A percentile compares a stretch with the other conserved stretches of the same genome.
phyloP scores from a whole-genome alignment of 1,139 yeast genomes.

The Saccharomyces hybrid region DNA sequence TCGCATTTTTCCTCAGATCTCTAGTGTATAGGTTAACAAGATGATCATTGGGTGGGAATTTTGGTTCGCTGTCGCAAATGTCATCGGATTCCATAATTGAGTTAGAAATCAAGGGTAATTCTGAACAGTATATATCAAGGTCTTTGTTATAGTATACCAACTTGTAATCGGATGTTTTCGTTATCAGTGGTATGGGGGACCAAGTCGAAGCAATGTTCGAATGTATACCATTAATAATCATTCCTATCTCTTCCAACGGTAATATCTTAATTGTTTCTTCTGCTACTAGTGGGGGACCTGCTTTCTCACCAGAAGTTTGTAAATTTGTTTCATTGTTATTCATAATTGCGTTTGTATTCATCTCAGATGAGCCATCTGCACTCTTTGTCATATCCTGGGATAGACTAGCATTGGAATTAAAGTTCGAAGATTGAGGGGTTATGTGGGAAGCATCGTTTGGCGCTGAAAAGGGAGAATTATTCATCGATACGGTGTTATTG shows the following conservation, averaged over 20 bases:
- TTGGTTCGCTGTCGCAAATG: conserved; percentile 18
- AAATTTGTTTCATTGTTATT: not conserved
- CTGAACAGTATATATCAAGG: conserved; percentile 49
- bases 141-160: conserved; percentile 53
- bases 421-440: conserved; percentile 5
- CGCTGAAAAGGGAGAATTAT: not conserved
- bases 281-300: not conserved
- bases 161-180: conserved; percentile 37
- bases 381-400: not conserved
- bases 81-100: conserved; percentile 29
- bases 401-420: not conserved
- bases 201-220: conserved; percentile 33
- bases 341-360: not conserved
- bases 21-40: conserved; percentile 20
- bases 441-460: conserved; percentile 8
- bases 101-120: conserved; percentile 42
- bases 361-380: not conserved
- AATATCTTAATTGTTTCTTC: conserved; percentile 24
- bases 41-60: conserved; percentile 27
- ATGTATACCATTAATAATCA: conserved; percentile 31
- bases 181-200: conserved; percentile 49
- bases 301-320: not conserved
- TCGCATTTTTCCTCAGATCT: conserved; percentile 8
- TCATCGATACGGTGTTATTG: conserved; percentile 3
- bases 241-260: conserved; percentile 33